A percentile compares a stretch with the other conserved stretches of the same genome.
phyloP scores from a whole-genome alignment of 345 rosid genomes.

The Atalantia buxifolia region DNA sequence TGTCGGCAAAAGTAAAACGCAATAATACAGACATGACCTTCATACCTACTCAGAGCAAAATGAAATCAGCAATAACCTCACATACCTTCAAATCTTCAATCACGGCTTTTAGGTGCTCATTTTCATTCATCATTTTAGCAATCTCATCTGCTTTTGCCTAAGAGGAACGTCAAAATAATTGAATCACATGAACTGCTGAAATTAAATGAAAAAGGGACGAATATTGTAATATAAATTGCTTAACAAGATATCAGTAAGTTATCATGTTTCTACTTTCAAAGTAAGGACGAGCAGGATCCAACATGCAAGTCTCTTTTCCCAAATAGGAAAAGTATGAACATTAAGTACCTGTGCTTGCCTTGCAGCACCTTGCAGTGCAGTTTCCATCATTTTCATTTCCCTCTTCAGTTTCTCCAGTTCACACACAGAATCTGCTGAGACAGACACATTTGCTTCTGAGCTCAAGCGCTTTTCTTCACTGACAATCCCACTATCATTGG shows the following conservation, averaged over 20 bases:
- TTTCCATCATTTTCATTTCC: conserved; percentile 95
- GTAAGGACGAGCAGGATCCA: not conserved
- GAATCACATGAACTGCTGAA: conserved; percentile 17
- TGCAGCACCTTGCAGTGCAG: conserved; percentile 98
- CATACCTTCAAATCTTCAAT: conserved; percentile 88
- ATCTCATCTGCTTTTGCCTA: conserved; percentile 99
- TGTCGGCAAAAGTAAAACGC: not conserved
- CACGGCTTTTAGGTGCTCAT: conserved; percentile 78
- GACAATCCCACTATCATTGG: conserved; percentile 34
- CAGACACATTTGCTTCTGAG: conserved; percentile 41
- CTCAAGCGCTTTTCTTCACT: conserved; percentile 38
- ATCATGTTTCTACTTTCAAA: not conserved
- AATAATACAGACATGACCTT: not conserved
- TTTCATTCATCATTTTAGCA: conserved; percentile 89
- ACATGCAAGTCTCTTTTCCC: not conserved
- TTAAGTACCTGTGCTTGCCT: conserved; percentile 96
- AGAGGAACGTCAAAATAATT: conserved; percentile 10
- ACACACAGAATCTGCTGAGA: conserved; percentile 33
- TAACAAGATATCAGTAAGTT: not conserved
- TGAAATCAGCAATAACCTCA: conserved; percentile 9
- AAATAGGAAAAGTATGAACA: not conserved
- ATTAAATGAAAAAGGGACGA: not conserved
- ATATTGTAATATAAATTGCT: not conserved
- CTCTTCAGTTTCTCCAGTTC: conserved; percentile 79
- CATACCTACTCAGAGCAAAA: not conserved